A percentile compares a stretch with the other conserved stretches of the same genome.
These are phyloP conservation scores for Ceratocystis albifundus DNA, from an alignment of 2,329 filamentous ascomycete species.

Conservation along the genomic window DNA sequence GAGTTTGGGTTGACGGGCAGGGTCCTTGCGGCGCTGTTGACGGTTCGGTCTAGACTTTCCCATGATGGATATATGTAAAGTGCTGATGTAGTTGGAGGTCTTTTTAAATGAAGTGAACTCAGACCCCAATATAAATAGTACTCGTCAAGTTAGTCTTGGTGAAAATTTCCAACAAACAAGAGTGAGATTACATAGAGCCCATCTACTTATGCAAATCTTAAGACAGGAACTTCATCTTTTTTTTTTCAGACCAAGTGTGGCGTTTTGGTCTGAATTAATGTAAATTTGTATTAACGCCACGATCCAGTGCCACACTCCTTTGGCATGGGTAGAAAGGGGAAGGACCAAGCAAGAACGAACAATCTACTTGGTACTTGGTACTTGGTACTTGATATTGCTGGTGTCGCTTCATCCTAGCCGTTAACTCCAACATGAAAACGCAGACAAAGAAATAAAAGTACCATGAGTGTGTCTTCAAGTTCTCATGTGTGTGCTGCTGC, in stretches of 20 bases:
- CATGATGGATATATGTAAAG: conserved; percentile 33
- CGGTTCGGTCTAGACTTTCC: conserved; percentile 48
- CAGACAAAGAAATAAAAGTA: too few species aligned
- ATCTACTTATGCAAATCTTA: background rate
- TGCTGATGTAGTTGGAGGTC: background rate
- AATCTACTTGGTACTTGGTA: too few species aligned
- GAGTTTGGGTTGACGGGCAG: conserved; percentile 48
- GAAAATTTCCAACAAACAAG: conserved; percentile 13
- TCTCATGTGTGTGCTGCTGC: too few species aligned
- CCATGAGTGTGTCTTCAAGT: too few species aligned
- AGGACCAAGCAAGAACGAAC: background rate
- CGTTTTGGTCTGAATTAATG: background rate
- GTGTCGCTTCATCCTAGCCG: too few species aligned
- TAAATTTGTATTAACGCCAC: conserved; percentile 1
- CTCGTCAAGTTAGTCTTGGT: background rate
- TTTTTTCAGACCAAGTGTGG: conserved; percentile 10
- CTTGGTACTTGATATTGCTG: too few species aligned
- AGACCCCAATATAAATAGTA: background rate
- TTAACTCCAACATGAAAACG: too few species aligned
- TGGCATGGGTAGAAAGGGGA: background rate
- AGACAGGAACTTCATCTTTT: background rate
- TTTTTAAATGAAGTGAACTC: background rate
- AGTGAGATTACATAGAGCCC: background rate
- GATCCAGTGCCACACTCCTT: background rate
- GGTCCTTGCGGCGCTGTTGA: conserved; percentile 40